phyloP scores from a whole-genome alignment of 441 rosid genomes.

The Adansonia gregorii region DNA sequence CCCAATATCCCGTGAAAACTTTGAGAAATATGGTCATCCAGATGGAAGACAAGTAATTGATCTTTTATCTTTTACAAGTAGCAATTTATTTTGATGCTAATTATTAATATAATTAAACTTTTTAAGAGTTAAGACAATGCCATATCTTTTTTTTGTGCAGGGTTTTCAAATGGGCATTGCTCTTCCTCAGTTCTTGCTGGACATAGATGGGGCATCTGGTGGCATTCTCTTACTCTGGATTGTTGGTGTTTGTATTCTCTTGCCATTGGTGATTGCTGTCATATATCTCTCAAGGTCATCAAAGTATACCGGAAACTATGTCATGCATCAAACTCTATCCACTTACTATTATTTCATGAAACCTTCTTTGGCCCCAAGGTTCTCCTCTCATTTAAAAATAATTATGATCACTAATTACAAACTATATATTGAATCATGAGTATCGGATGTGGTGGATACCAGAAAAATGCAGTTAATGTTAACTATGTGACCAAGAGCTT shows the following conservation, averaged over 20 bases:
- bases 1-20: slow-evolving; percentile 93
- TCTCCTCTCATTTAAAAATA: slow-evolving; percentile 26
- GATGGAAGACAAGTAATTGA: slow-evolving; percentile 90
- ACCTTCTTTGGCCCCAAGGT: slow-evolving; percentile 99
- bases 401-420: slow-evolving; percentile 2
- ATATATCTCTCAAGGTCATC: slow-evolving; percentile 94
- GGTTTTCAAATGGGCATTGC: slow-evolving; percentile 99
- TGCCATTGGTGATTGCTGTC: slow-evolving; percentile 95
- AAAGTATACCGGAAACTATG: slow-evolving; percentile 96
- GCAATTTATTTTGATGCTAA: slow-evolving; percentile 21
- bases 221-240: slow-evolving; percentile 98
- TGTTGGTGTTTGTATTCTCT: slow-evolving; percentile 94
- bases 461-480: slow-evolving; percentile 9
- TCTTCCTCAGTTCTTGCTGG: slow-evolving; percentile 88
- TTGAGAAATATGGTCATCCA: slow-evolving; percentile 98
- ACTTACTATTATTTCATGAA: slow-evolving; percentile 92
- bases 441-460: neutral
- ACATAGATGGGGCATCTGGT: slow-evolving; percentile 95
- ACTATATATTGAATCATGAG: neutral
- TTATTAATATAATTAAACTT: neutral
- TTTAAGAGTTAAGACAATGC: slow-evolving; percentile 30
- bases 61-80: slow-evolving; percentile 20
- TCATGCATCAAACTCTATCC: slow-evolving; percentile 94
- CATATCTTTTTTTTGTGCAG: slow-evolving; percentile 47
- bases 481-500: neutral